A percentile compares a stretch with the other conserved stretches of the same genome.
phyloP scores from a whole-genome alignment of 108 stramenopile species.

The Cyclotella baltica region DNA sequence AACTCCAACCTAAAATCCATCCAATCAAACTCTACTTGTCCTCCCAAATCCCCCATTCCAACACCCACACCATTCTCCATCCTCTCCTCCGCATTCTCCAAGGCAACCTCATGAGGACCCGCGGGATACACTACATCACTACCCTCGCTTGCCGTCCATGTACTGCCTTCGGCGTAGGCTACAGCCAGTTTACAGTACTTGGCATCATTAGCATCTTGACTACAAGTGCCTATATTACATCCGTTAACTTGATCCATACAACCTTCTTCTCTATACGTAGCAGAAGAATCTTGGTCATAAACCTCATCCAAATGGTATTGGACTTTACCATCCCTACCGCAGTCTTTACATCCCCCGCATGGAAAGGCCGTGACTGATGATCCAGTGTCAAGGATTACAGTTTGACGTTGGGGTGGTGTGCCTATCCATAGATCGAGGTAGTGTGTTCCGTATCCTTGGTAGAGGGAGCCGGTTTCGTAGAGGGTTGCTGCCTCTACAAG shows the following conservation, averaged over 20 bases:
- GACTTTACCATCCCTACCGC: slow-evolving; percentile 54
- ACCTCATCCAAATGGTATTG: slow-evolving; percentile 78
- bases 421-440: slow-evolving; percentile 90
- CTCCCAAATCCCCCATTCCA: slow-evolving; percentile 23
- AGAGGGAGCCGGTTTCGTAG: slow-evolving; percentile 40
- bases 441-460: slow-evolving; percentile 92
- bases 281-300: slow-evolving; percentile 47
- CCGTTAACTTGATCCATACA: not conserved
- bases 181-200: slow-evolving; percentile 26
- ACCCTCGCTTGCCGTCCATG: slow-evolving; percentile 70
- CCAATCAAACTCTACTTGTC: slow-evolving; percentile 34
- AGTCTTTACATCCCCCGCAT: slow-evolving; percentile 77
- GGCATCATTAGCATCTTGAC: not conserved
- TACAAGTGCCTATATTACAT: not conserved
- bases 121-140: slow-evolving; percentile 61
- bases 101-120: slow-evolving; percentile 38
- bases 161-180: slow-evolving; percentile 66
- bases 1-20: slow-evolving; percentile 79
- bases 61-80: slow-evolving; percentile 24
- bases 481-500: not conserved
- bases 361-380: slow-evolving; percentile 88
- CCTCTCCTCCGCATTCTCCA: slow-evolving; percentile 8
- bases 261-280: slow-evolving; percentile 40
- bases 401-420: slow-evolving; percentile 87
- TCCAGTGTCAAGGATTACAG: slow-evolving; percentile 95